Conservation (phyloP, 352 stramenopile genomes). For the Phytophthora cryptogea region DNA sequence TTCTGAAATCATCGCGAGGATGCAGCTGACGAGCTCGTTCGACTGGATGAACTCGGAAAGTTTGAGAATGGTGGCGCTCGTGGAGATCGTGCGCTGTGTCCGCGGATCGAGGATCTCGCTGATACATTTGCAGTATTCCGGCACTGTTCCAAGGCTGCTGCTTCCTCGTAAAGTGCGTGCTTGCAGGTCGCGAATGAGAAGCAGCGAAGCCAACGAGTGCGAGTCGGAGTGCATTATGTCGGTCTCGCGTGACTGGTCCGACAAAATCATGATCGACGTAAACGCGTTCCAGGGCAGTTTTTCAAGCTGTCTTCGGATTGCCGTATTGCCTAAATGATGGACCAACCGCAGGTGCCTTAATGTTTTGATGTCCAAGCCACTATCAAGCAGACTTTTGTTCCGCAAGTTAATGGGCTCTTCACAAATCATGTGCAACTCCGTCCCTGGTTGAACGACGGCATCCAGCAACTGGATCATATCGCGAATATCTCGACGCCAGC, state of each 20-base stretch:
- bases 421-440: constrained; percentile 85
- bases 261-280: constrained; percentile 85
- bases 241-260: constrained; percentile 66
- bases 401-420: constrained; percentile 69
- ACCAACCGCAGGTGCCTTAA: constrained; percentile 62
- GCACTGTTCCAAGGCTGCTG: constrained; percentile 2
- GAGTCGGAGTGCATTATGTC: constrained; percentile 90
- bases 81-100: constrained; percentile 84
- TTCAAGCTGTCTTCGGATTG: constrained; percentile 75
- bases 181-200: constrained; percentile 87
- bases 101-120: constrained; percentile 88
- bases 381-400: constrained; percentile 63
- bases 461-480: constrained; percentile 90
- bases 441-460: constrained; percentile 58
- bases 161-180: constrained; percentile 1
- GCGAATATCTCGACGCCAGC: constrained; percentile 89
- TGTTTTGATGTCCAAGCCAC: constrained; percentile 50
- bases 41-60: constrained; percentile 90
- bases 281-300: constrained; percentile 66
- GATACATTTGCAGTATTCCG: constrained; percentile 71
- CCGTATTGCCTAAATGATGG: constrained; percentile 82
- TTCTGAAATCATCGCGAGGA: constrained; percentile 89
- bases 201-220: constrained; percentile 79
- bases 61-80: constrained; percentile 67
- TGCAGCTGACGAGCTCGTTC: constrained; percentile 86